Conservation (phyloP, 208 protist genomes). For the Sergeia podlipaevii region DNA sequence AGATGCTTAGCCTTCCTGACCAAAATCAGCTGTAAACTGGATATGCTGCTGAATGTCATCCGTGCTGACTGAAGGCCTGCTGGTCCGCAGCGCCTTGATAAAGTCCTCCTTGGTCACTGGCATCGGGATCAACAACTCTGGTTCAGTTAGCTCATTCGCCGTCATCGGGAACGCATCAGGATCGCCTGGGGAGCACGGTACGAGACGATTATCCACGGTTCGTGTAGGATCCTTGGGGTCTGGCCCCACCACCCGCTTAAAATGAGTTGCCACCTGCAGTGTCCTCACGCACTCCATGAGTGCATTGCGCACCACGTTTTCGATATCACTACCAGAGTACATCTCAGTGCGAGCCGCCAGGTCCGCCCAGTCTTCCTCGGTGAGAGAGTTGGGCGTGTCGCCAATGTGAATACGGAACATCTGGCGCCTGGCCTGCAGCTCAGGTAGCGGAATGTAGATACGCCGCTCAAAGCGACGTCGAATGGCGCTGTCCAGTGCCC, state of each 20-base stretch:
- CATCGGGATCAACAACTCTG: conserved; percentile 90
- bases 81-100: conserved; percentile 83
- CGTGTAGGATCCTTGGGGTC: conserved; percentile 68
- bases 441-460: conserved; percentile 93
- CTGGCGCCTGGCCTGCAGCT: conserved; percentile 71
- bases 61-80: conserved; percentile 87
- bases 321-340: conserved; percentile 97
- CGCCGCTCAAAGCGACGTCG: conserved; percentile 90
- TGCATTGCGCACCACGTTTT: conserved; percentile 95
- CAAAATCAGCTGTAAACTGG: conserved; percentile 96
- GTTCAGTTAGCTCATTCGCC: conserved; percentile 83
- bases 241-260: conserved; percentile 90
- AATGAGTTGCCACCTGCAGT: conserved; percentile 97
- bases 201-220: conserved; percentile 73
- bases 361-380: conserved; percentile 83
- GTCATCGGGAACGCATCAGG: conserved; percentile 92
- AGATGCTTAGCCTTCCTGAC: conserved; percentile 95
- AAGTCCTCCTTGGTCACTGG: conserved; percentile 92
- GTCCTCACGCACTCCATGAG: conserved; percentile 98
- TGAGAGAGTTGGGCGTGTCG: conserved; percentile 88
- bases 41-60: conserved; percentile 91
- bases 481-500: conserved; percentile 88
- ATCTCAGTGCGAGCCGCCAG: conserved; percentile 90
- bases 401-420: conserved; percentile 97
- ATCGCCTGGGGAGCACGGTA: conserved; percentile 95